Base-by-base conservation (phyloP, 169 alveolate genomes). In the Amoebophrya sp. region DNA sequence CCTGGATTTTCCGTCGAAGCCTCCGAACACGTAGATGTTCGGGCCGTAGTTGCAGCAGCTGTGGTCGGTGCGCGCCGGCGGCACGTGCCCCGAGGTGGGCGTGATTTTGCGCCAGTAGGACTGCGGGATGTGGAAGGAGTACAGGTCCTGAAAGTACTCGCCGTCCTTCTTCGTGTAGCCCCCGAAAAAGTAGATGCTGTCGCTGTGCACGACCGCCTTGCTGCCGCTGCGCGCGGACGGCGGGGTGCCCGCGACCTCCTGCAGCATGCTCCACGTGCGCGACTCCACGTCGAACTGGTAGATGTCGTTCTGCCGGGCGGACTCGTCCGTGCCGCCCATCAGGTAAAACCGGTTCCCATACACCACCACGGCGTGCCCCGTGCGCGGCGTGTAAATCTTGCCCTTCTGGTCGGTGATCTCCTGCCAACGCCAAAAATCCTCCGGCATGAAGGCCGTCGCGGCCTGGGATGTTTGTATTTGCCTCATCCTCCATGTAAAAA, bases 121-220 rank as follows among this genome's bases (percentile, higher is more conserved):
- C 26, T 40, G 41, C 26, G 88, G 41, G 1, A 91, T 69, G 43
- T 92, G 89, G 88, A 69, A 94, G 16, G 48, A 43, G 87, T 92
- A 93, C 87, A 94, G 88, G 90, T 95, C 97, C 41, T 93, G 91
- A 91, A 94, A 95, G 89, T 95, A 95, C 31, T 92, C 94, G 39
- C 97, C 97, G 43, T 95, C 97, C 92, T 95, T 95, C 90, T 94
- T 93, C 45, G 97, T 96, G 90, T 96, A 96, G 23, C 97, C 97
- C 5, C 97, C 97, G 91, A 96, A 96, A 58, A 94, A 93, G 90
- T 91, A 96, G 58, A 96, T 92, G 58, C 90, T 69, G 40, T 94
- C 92, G 43, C 94, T 67, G 78, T 93, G 90, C 0, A 92, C 94
- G 41, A 94, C 95, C 40, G 95, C 95, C 92, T 95, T 93, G 58